These are phyloP conservation scores for Trifolium subterraneum DNA, from an alignment of 306 rosid species.

Conservation along the genomic window DNA sequence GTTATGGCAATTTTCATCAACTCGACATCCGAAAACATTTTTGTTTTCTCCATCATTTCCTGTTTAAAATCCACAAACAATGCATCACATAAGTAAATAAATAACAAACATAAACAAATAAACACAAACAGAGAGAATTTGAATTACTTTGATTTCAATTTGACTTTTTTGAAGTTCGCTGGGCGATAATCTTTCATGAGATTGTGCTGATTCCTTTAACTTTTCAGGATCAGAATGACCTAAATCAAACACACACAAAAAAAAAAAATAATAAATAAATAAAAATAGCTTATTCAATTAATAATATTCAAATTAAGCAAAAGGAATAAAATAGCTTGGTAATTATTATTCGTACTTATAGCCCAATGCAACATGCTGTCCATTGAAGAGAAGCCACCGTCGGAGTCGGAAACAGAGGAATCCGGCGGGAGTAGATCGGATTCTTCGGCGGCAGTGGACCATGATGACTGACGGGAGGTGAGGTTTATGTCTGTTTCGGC, in stretches of 20 bases:
- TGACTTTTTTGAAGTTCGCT: conserved; percentile 65
- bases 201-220: conserved; percentile 68
- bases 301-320: not conserved
- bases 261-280: not conserved
- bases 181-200: conserved; percentile 52
- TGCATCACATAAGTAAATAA: conserved; percentile 2
- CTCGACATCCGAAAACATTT: conserved; percentile 77
- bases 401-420: conserved; percentile 43
- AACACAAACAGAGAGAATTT: not conserved
- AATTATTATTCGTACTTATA: conserved; percentile 51
- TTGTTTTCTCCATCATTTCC: conserved; percentile 77
- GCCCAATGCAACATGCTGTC: conserved; percentile 97
- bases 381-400: conserved; percentile 88
- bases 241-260: conserved; percentile 31
- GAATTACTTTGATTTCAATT: conserved; percentile 70
- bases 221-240: conserved; percentile 85
- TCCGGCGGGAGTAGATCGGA: conserved; percentile 47
- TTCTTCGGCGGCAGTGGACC: conserved; percentile 62
- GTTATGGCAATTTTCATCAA: conserved; percentile 76
- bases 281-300: not conserved
- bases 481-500: conserved; percentile 36
- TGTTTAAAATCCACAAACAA: conserved; percentile 35
- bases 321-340: not conserved
- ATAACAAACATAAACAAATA: not conserved
- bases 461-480: conserved; percentile 39